Evolutionary conservation across 345 rosid genomes (phyloP).

Genomic region (Clarkia xantiana): DNA sequence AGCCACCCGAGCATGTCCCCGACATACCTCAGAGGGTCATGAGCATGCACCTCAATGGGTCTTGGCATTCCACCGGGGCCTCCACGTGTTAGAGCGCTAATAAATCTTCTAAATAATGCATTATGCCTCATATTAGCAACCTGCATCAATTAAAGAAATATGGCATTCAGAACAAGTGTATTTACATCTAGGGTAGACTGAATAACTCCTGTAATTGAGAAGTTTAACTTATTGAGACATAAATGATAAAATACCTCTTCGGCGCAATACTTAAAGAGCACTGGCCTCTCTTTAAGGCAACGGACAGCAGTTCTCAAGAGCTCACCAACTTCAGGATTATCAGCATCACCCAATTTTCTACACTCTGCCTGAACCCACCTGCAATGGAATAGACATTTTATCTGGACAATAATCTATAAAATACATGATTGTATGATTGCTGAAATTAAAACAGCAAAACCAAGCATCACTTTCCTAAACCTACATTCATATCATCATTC

Average conservation of each 20-base stretch:
- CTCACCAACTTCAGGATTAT: conserved; percentile 85
- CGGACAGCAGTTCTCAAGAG: conserved; percentile 70
- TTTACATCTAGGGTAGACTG: too few species aligned
- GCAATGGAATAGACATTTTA: conserved; percentile 10
- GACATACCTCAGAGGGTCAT: conserved; percentile 93
- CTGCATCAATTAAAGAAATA: conserved; percentile 17
- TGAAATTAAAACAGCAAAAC: neutral
- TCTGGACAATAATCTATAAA: neutral
- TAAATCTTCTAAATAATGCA: conserved; percentile 91
- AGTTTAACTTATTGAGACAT: neutral
- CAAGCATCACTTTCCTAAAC: too few species aligned
- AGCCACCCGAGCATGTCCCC: conserved; percentile 99
- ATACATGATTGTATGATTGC: too few species aligned
- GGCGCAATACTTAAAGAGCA: conserved; percentile 96
- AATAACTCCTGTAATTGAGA: neutral
- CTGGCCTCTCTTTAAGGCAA: conserved; percentile 90
- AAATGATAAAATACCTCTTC: conserved; percentile 55
- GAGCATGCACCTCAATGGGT: conserved; percentile 99
- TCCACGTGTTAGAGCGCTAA: conserved; percentile 98
- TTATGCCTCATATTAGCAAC: conserved; percentile 95
- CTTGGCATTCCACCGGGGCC: conserved; percentile 97
- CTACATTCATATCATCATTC: too few species aligned
- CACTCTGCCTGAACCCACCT: conserved; percentile 99
- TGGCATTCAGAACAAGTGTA: too few species aligned
- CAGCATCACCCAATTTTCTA: conserved; percentile 83